phyloP scores from a whole-genome alignment of 768 basidiomycete species.

The Grammothele lineata region DNA sequence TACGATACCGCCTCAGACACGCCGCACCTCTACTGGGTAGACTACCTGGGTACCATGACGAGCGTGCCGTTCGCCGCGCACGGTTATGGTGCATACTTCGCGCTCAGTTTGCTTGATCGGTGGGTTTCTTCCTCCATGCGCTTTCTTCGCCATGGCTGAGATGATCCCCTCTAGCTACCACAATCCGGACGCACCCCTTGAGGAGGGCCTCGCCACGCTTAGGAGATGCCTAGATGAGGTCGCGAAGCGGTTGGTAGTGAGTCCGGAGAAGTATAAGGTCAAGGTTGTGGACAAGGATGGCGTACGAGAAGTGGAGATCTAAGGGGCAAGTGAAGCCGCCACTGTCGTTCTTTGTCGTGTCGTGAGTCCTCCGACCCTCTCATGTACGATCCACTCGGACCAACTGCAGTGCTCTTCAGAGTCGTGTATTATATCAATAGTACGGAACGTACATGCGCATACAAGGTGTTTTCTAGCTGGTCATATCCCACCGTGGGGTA shows the following conservation, averaged over 20 bases:
- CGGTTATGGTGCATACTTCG: constrained; percentile 93
- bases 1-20: constrained; percentile 73
- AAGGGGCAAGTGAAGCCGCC: constrained; percentile 7
- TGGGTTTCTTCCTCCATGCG: constrained; percentile 29
- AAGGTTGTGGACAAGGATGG: constrained; percentile 94
- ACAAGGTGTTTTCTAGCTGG: no score
- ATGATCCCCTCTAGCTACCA: constrained; percentile 62
- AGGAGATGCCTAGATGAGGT: constrained; percentile 89
- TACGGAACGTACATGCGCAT: no score
- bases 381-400: no score
- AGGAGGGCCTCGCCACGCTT: constrained; percentile 82
- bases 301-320: constrained; percentile 74
- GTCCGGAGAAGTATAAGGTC: constrained; percentile 79
- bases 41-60: constrained; percentile 88
- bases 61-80: constrained; percentile 92
- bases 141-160: neutral
- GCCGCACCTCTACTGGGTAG: constrained; percentile 91
- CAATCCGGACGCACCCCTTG: constrained; percentile 77
- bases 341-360: neutral
- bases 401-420: no score
- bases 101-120: constrained; percentile 88
- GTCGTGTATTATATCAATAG: no score
- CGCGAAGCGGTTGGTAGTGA: constrained; percentile 75
- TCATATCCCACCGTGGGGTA: no score
- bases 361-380: no score